These are phyloP conservation scores for Cordyceps cateniannulata DNA, from an alignment of 2,329 filamentous ascomycete species.

Conservation along the genomic window DNA sequence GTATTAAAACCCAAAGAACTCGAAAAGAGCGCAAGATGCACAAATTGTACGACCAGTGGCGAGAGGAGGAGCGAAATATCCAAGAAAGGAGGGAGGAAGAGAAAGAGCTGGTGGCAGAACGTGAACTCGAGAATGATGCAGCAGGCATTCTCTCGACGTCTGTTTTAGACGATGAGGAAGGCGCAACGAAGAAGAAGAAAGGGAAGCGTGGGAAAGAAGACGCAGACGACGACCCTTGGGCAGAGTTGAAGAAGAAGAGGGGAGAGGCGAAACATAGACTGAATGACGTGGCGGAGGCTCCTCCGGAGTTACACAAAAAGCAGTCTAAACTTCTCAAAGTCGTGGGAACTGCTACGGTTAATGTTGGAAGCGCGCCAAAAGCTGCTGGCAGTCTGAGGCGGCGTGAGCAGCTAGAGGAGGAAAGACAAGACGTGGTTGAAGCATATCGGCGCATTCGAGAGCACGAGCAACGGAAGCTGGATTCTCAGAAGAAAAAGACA, in stretches of 20 bases:
- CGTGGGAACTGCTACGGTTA: constrained; percentile 25
- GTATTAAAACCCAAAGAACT: constrained; percentile 63
- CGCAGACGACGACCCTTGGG: constrained; percentile 69
- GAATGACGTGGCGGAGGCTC: constrained; percentile 63
- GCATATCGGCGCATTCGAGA: constrained; percentile 33
- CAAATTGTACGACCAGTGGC: constrained; percentile 73
- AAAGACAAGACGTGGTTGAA: constrained; percentile 30
- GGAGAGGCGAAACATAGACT: constrained; percentile 41
- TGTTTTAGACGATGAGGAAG: constrained; percentile 34
- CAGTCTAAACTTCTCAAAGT: constrained; percentile 27
- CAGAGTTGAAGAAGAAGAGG: constrained; percentile 60
- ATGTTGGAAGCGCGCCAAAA: constrained; percentile 32
- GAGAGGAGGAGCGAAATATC: constrained; percentile 57
- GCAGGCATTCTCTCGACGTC: constrained; percentile 42
- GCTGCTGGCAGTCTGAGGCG: constrained; percentile 32
- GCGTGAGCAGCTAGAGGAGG: constrained; percentile 32
- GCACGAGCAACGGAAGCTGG: constrained; percentile 30
- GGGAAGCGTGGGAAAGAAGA: constrained; percentile 42
- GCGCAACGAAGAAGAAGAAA: constrained; percentile 26
- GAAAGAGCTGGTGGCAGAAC: constrained; percentile 55
- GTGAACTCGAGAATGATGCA: constrained; percentile 54
- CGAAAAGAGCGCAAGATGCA: constrained; percentile 80
- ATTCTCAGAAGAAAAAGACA: neutral
- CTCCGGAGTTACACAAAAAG: constrained; percentile 60
- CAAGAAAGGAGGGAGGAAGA: constrained; percentile 61